Evolutionary conservation across 75 land plant species (phyloP), one percentile per base, ranked within the genome.

Genomic region (Picea glauca): DNA sequence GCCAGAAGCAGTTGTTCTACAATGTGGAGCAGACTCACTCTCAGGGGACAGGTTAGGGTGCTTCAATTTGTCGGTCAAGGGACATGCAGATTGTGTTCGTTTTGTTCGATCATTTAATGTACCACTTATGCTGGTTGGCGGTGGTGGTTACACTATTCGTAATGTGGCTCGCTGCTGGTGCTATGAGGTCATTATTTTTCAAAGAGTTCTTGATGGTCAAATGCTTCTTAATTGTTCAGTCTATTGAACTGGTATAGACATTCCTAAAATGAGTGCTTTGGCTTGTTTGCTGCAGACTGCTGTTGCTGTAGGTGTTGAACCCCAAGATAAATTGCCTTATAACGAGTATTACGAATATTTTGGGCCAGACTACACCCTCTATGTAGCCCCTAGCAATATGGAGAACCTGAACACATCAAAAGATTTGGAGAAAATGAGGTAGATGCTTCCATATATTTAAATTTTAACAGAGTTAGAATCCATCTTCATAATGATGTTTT

Each of bases 271-370:
- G 20, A 61, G 18, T 18, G 21, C 15, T 56, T 30, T 77, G 68
- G 31, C 31, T 62, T 77, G 73, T 40, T 70, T 83, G 38, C 33
- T 81, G 78, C 90, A 90, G 92, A 88, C 92, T 13, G 92, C 90
- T 58, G 92, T 90, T 72, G 92, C 92, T 72, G 86, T 90, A 38
- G 91, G 84, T 54, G 88, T 87, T 14, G 92, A 90, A 50, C 88
- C 90, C 58, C 88, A 88, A 12, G 87, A 88, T 81, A 83, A 80
- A 54, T 83, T 90, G 79, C 92, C 92, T 1, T 85, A 88, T 77
- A 88, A 90, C 62, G 92, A 90, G 59, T 90, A 90, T 58, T 90
- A 80, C 64, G 92, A 90, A 74, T 90, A 90, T 56, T 90, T 90
- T 82, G 92, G 92, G 26, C 92, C 92, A 43, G 92, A 90, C 70